Evolutionary conservation across 2,329 filamentous ascomycete species (phyloP), one percentile per base, ranked within the genome.

Genomic region (Cercospora sojina): DNA sequence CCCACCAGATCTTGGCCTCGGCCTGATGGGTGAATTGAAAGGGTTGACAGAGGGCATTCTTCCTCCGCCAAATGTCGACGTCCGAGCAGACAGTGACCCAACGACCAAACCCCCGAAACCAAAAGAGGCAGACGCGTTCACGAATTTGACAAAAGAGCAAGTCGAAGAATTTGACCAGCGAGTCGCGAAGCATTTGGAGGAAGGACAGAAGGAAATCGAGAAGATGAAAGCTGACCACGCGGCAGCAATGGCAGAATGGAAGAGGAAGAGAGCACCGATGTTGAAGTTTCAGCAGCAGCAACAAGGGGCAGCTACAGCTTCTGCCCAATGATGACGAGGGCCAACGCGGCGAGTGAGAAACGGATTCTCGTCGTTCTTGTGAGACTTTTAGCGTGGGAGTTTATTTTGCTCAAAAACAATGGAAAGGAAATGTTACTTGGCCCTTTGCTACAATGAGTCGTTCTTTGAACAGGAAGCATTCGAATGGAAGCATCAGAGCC

Each of bases 1-100:
- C 8, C 93, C 94, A 0, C 88, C 93, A 2, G 93, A 97, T 76
- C 86, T 98, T 35, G 93, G 93, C 0, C 83, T 98, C 9, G 95
- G 95, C 3, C 85, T 84, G 10, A 82, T 83, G 79, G 95, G 95
- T 41, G 91, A 93, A 78, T 83, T 99, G 20, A 88, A 91, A 25
- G 84, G 86, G 0, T 81, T 98, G 62, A 98, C 95, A 0, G 89
- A 91, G 38, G 93, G 91, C 5, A 91, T 97, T 64, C 92, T 97
- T 64, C 88, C 95, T 65, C 83, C 86, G 2, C 85, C 85, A 5
- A 73, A 77, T 23, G 57, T 71, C 27, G 70, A 72, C 43, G 62
- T 73, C 56, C 63, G 59, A 43, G 27, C 29, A 13, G 69, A 73
- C 5, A 53, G 47, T 3, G 49, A 55, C 18, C 43, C 65, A 5